A percentile compares a stretch with the other conserved stretches of the same genome.
Conservation (phyloP, 805 yeast genomes). For the Pichia phayaonensis region DNA sequence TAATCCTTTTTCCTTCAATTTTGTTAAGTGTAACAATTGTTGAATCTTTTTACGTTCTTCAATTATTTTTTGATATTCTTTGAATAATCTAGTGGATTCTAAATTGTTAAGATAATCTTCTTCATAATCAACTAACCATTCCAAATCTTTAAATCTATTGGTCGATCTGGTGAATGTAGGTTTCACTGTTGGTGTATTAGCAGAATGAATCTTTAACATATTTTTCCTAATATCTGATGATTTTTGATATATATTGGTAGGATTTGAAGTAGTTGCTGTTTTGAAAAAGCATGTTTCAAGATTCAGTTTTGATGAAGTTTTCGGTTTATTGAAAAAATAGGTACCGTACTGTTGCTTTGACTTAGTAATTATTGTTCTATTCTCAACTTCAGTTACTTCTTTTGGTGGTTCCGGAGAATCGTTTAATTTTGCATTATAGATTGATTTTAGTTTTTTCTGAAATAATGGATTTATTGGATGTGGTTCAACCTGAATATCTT, state of each 20-base stretch:
- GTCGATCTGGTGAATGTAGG: slow-evolving; percentile 17
- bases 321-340: slow-evolving; percentile 15
- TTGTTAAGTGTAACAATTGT: slow-evolving; percentile 29
- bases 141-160: slow-evolving; percentile 22
- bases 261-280: slow-evolving; percentile 10
- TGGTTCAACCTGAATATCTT: background rate
- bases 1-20: slow-evolving; percentile 27
- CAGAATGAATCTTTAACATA: background rate
- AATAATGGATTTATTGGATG: slow-evolving; percentile 1
- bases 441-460: background rate
- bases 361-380: background rate
- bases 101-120: slow-evolving; percentile 26
- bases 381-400: background rate
- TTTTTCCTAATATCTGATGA: background rate
- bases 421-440: background rate
- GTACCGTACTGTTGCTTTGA: slow-evolving; percentile 22
- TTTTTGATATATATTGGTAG: slow-evolving; percentile 2
- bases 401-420: background rate
- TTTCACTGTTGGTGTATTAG: background rate
- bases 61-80: slow-evolving; percentile 37
- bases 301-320: background rate
- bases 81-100: slow-evolving; percentile 28
- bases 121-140: slow-evolving; percentile 26
- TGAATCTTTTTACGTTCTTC: slow-evolving; percentile 34
- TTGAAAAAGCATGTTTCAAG: slow-evolving; percentile 17